Percentiles rank a stretch among this genome's conserved stretches.
These are phyloP conservation scores for Strobilomyces echinocephalus DNA, from an alignment of 768 basidiomycete species.

Conservation along the genomic window DNA sequence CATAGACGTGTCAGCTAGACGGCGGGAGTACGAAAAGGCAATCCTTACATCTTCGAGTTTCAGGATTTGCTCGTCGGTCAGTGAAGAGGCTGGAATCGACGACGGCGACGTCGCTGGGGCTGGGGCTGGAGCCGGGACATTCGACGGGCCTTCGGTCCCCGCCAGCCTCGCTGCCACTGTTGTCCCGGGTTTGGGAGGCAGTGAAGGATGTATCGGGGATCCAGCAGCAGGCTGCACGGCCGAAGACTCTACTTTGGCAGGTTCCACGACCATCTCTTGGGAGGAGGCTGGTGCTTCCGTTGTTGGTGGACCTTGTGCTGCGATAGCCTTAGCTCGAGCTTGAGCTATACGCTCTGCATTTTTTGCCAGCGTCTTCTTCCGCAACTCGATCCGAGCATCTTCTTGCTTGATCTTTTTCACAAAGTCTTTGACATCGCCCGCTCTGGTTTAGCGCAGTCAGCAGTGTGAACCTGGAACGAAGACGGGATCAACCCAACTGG, in stretches of 20 bases:
- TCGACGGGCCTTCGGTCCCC: constrained; percentile 32
- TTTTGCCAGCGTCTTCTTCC: constrained; percentile 38
- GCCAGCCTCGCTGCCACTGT: constrained; percentile 28
- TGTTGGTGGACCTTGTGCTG: constrained; percentile 16
- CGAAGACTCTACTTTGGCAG: constrained; percentile 17
- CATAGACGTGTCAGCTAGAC: constrained; percentile 10
- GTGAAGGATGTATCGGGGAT: constrained; percentile 59
- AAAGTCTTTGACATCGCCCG: constrained; percentile 72
- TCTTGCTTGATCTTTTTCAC: constrained; percentile 66
- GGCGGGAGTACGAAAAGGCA: neutral
- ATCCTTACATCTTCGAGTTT: constrained; percentile 58
- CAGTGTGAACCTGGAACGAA: neutral
- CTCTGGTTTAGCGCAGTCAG: constrained; percentile 35
- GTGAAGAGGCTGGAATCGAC: constrained; percentile 19
- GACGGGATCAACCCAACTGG: constrained; percentile 45
- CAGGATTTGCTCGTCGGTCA: constrained; percentile 46
- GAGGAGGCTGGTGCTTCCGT: constrained; percentile 17
- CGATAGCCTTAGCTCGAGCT: constrained; percentile 41
- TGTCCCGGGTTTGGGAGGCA: constrained; percentile 66
- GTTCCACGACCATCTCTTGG: constrained; percentile 20
- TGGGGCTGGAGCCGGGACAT: constrained; percentile 8
- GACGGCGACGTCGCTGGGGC: constrained; percentile 9
- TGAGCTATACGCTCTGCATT: constrained; percentile 35
- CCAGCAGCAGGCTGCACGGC: constrained; percentile 18
- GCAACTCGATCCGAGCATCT: constrained; percentile 55